These are phyloP conservation scores for Colletotrichum zoysiae DNA, from an alignment of 2,329 filamentous ascomycete species.

Conservation along the genomic window DNA sequence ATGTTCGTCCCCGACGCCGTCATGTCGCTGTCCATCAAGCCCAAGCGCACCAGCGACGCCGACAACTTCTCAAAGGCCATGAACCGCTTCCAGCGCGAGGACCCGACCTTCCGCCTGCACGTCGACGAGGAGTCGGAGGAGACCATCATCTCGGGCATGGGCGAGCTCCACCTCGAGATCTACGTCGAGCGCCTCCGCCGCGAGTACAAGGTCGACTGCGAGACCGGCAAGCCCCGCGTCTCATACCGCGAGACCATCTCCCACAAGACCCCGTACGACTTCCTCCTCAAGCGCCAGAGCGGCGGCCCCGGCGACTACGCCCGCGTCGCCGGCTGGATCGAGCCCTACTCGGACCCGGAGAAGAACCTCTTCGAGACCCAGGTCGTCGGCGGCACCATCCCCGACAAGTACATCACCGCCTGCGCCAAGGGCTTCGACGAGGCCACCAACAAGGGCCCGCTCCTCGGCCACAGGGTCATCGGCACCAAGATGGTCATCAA, in stretches of 20 bases:
- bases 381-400: conserved; percentile 89
- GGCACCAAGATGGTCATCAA: conserved; percentile 92
- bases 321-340: conserved; percentile 90
- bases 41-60: conserved; percentile 91
- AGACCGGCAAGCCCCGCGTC: conserved; percentile 96
- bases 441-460: conserved; percentile 85
- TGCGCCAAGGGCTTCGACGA: conserved; percentile 95
- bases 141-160: conserved; percentile 99
- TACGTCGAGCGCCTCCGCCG: conserved; percentile 97
- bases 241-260: conserved; percentile 96
- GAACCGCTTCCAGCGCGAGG: conserved; percentile 97
- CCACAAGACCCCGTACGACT: conserved; percentile 85
- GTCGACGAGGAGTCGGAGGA: conserved; percentile 94
- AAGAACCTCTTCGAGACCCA: conserved; percentile 88
- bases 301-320: conserved; percentile 97
- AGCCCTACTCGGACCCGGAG: conserved; percentile 80
- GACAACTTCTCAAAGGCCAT: conserved; percentile 98
- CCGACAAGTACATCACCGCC: conserved; percentile 94
- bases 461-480: conserved; percentile 93
- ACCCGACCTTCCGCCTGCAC: conserved; percentile 95
- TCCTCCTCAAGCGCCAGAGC: conserved; percentile 93
- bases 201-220: conserved; percentile 96
- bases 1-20: conserved; percentile 99
- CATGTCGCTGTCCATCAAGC: conserved; percentile 97
- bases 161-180: conserved; percentile 95